These are phyloP conservation scores for Fusarium metavorans DNA, from an alignment of 2,329 filamentous ascomycete genomes.

Conservation along the genomic window DNA sequence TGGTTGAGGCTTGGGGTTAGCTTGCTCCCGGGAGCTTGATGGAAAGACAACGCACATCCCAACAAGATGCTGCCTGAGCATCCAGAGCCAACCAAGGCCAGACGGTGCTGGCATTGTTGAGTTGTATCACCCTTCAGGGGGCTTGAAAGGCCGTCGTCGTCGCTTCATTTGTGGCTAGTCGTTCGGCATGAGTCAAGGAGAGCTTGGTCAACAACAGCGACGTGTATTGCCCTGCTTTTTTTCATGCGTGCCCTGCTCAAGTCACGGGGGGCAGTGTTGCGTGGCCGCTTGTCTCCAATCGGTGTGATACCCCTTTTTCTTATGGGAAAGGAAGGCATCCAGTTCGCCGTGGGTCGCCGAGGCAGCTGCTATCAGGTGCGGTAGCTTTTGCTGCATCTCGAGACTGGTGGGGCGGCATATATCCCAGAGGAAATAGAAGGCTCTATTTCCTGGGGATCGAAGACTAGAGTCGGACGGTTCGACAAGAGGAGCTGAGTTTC, in stretches of 20 bases:
- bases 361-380: neutral
- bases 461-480: neutral
- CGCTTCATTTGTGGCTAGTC: neutral
- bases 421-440: neutral
- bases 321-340: neutral
- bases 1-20: neutral
- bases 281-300: neutral
- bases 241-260: neutral
- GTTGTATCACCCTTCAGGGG: neutral
- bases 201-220: neutral
- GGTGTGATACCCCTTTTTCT: neutral
- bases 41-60: neutral
- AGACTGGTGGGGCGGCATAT: neutral
- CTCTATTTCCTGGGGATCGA: neutral
- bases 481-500: neutral
- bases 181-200: neutral
- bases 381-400: neutral
- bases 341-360: neutral
- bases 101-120: neutral
- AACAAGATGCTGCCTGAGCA: constrained; percentile 14
- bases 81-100: constrained; percentile 1
- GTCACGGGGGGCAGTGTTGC: neutral
- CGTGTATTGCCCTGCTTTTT: neutral
- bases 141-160: neutral
- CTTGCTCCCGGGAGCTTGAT: neutral